These are phyloP conservation scores for Sungouiella thailandica DNA, from an alignment of 805 yeast species.

Conservation along the genomic window DNA sequence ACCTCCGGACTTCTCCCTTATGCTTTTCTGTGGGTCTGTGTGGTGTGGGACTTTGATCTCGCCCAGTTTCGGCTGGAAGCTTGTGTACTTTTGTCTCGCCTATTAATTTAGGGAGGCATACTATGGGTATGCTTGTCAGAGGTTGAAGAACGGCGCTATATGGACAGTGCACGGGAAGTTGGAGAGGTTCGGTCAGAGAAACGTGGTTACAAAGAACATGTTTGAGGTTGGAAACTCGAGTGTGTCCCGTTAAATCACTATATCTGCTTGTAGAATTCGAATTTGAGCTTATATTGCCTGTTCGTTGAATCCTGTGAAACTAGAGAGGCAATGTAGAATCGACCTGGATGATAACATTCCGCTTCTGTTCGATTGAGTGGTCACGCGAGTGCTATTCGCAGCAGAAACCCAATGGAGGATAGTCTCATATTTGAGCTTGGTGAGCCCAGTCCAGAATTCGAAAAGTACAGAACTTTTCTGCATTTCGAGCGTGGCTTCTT, in stretches of 20 bases:
- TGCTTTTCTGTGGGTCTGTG: constrained; percentile 25
- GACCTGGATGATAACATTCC: too few relatives aligned
- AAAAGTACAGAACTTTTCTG: too few relatives aligned
- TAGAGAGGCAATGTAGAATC: too few relatives aligned
- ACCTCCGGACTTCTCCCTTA: constrained; percentile 29
- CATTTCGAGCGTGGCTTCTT: too few relatives aligned
- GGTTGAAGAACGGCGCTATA: constrained; percentile 5
- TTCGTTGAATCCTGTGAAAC: too few relatives aligned
- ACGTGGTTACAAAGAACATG: constrained; percentile 39
- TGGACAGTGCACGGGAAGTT: constrained; percentile 11
- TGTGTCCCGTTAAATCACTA: constrained; percentile 45
- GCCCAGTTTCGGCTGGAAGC: constrained; percentile 21
- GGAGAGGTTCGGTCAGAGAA: constrained; percentile 34
- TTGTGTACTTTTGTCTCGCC: constrained; percentile 25
- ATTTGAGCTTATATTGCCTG: too few relatives aligned
- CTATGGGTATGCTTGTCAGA: constrained; percentile 13
- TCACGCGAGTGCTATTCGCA: too few relatives aligned
- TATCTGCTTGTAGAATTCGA: too few relatives aligned
- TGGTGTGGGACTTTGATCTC: constrained; percentile 7
- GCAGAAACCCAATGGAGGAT: too few relatives aligned
- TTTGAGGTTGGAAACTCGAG: constrained; percentile 29
- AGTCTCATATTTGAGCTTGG: too few relatives aligned
- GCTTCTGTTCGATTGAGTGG: too few relatives aligned
- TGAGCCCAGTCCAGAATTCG: too few relatives aligned
- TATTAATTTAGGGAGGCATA: constrained; percentile 35